These are phyloP conservation scores for Antarctomyces pellizariae DNA, from an alignment of 495 filamentous ascomycete species.

Conservation along the genomic window DNA sequence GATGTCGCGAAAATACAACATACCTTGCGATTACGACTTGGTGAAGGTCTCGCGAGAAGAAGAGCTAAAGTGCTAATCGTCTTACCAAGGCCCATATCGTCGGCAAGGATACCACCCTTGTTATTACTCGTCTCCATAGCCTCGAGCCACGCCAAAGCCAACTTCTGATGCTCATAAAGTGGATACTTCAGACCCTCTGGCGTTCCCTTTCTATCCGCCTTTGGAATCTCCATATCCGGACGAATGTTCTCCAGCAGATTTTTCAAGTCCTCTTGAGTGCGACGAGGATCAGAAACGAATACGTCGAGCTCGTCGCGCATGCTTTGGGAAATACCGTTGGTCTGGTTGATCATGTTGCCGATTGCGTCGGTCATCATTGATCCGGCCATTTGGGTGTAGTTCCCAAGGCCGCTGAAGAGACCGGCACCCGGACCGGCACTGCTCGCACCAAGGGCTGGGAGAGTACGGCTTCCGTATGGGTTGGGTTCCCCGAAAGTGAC, in stretches of 20 bases:
- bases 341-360: too few species aligned
- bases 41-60: constrained; percentile 46
- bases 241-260: constrained; percentile 47
- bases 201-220: constrained; percentile 43
- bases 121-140: constrained; percentile 54
- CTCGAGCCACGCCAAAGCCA: constrained; percentile 67
- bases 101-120: constrained; percentile 68
- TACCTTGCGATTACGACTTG: constrained; percentile 28
- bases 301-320: constrained; percentile 17
- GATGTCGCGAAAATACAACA: neutral
- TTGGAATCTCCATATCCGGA: constrained; percentile 44
- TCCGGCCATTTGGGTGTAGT: too few species aligned
- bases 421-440: too few species aligned
- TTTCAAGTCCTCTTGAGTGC: constrained; percentile 40
- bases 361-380: too few species aligned
- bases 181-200: constrained; percentile 44
- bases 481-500: too few species aligned
- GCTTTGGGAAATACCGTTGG: constrained; percentile 7
- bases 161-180: constrained; percentile 63
- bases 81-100: constrained; percentile 94
- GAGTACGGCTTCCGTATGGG: too few species aligned
- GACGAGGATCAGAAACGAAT: constrained; percentile 27
- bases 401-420: too few species aligned
- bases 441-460: too few species aligned
- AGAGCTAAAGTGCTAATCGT: constrained; percentile 76